Percentiles rank a stretch among this genome's conserved stretches.
These are phyloP conservation scores for Neurospora sp. DNA, from an alignment of 495 filamentous ascomycete species.

Conservation along the genomic window DNA sequence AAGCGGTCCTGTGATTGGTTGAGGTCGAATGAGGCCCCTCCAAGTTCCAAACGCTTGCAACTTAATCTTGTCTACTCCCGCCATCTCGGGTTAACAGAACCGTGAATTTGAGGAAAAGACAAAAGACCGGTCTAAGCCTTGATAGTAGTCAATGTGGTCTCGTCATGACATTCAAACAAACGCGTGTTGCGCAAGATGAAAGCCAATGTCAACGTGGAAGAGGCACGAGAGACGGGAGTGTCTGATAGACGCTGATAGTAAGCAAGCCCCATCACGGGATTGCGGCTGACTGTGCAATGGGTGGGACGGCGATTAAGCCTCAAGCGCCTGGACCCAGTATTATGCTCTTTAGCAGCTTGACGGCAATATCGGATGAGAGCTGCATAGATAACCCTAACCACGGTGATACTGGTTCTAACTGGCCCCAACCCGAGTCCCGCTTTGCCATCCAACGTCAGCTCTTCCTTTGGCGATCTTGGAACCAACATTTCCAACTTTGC, in stretches of 20 bases:
- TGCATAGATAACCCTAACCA: background rate
- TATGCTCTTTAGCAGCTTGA: conserved; percentile 5
- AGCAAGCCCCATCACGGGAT: background rate
- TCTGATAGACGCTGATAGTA: background rate
- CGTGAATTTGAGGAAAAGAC: background rate
- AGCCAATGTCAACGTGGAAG: background rate
- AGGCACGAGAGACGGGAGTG: background rate
- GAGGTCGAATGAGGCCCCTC: background rate
- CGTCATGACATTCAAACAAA: background rate
- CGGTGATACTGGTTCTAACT: background rate
- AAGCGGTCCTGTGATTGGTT: background rate
- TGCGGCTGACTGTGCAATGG: conserved; percentile 10
- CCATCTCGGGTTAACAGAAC: background rate
- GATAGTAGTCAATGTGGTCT: background rate
- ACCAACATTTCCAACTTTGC: background rate
- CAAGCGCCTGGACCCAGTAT: background rate
- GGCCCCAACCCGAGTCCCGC: background rate
- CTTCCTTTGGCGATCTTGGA: background rate
- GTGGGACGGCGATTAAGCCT: conserved; percentile 10
- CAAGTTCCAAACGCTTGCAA: background rate
- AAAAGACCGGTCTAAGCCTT: background rate
- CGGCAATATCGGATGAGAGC: background rate
- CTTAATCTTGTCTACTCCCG: background rate
- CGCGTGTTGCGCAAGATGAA: background rate
- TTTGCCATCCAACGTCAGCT: conserved; percentile 14